Evolutionary conservation across 192 early-diverging fungal species (phyloP).

Genomic region (Rhizophagus prolifer): DNA sequence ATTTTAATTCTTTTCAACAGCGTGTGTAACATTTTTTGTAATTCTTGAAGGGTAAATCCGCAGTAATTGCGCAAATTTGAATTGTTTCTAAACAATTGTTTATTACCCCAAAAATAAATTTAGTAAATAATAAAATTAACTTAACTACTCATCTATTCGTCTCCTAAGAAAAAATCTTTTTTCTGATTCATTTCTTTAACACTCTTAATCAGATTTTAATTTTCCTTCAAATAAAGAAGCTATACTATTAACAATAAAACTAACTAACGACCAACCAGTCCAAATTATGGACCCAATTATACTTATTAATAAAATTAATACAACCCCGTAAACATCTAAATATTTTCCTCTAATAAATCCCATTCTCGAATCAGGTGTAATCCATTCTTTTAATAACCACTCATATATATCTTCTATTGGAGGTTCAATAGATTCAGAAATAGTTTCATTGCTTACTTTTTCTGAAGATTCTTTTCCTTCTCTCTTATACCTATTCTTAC

Average conservation of each 20-base stretch:
- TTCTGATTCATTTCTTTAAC: too few species aligned
- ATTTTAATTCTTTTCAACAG: too few species aligned
- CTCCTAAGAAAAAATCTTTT: too few species aligned
- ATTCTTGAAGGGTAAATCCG: too few species aligned
- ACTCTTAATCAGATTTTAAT: background rate
- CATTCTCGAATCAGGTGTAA: slow-evolving; percentile 25
- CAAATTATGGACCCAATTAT: background rate
- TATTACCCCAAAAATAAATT: too few species aligned
- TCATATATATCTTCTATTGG: background rate
- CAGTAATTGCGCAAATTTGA: too few species aligned
- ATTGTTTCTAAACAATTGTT: too few species aligned
- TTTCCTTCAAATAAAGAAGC: slow-evolving; percentile 1
- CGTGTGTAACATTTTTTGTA: too few species aligned
- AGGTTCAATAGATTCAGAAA: background rate
- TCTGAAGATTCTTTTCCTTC: background rate
- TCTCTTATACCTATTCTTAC: background rate
- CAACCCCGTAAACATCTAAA: slow-evolving; percentile 9
- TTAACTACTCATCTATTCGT: too few species aligned
- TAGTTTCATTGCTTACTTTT: background rate
- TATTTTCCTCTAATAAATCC: slow-evolving; percentile 25
- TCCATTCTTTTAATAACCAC: slow-evolving; percentile 21
- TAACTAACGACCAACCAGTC: background rate
- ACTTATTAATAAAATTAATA: background rate
- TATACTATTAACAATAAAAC: slow-evolving; percentile 13
- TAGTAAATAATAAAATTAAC: too few species aligned